Evolutionary conservation across 305 asterid species (phyloP).

Genomic region (Plantago coronopus): DNA sequence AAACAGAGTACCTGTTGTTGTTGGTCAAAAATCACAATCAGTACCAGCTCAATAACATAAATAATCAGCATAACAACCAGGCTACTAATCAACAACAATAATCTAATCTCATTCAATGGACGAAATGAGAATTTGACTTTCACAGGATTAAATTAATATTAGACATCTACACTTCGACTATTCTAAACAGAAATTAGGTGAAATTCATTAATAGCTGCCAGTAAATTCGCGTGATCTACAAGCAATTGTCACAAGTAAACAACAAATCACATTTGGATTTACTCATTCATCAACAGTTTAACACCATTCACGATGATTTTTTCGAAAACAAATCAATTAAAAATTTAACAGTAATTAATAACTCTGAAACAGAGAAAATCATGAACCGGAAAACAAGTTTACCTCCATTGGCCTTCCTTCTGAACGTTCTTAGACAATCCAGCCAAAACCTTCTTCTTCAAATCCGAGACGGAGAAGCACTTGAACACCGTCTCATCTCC

Average conservation of each 20-base stretch:
- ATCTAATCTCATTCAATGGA: background rate
- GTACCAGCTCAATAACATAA: conserved; percentile 10
- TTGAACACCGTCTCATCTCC: conserved; percentile 41
- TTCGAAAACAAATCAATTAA: no score
- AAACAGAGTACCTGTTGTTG: conserved; percentile 40
- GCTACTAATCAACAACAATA: background rate
- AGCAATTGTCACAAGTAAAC: conserved; percentile 19
- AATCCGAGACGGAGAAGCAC: conserved; percentile 41
- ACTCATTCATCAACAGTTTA: background rate
- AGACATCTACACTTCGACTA: background rate
- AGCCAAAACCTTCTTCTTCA: conserved; percentile 66
- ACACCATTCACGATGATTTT: no score
- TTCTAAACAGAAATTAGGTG: conserved; percentile 13
- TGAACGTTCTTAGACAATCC: conserved; percentile 47
- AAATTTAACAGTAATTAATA: no score
- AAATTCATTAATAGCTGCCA: conserved; percentile 14
- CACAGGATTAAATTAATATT: background rate
- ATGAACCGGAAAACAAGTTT: conserved; percentile 2
- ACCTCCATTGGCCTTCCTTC: conserved; percentile 71
- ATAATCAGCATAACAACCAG: background rate
- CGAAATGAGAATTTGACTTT: conserved; percentile 13
- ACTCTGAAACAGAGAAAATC: background rate
- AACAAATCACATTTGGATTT: background rate
- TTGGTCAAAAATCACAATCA: background rate
- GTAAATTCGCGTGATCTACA: conserved; percentile 31